Percentiles rank a stretch among this genome's conserved stretches.
Conservation (phyloP, 163 green algal genomes). For the Chlorella variabilis region DNA sequence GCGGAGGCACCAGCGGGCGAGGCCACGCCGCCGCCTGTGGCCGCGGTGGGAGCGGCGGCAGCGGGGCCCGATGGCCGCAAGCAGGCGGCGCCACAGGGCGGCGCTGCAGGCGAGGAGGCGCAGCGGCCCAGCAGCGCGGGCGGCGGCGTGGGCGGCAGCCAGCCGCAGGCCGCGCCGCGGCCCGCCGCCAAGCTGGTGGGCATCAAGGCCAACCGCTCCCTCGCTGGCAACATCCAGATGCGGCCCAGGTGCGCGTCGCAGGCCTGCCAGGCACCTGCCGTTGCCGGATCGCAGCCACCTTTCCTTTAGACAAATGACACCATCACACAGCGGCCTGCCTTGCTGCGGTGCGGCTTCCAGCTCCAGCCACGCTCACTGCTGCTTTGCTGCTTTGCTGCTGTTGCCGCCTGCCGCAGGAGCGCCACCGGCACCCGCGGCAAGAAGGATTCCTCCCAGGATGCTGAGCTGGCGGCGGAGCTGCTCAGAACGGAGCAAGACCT, state of each 20-base stretch:
- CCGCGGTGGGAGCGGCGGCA: too few relatives aligned
- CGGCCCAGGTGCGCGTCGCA: not conserved
- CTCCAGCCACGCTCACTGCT: too few relatives aligned
- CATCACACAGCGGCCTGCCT: too few relatives aligned
- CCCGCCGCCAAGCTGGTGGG: not conserved
- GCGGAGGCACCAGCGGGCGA: too few relatives aligned
- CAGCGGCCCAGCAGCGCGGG: not conserved
- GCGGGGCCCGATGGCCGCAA: too few relatives aligned
- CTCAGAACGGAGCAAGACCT: not conserved
- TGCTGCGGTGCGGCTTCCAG: too few relatives aligned
- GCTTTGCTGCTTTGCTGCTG: not conserved
- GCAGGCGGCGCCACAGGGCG: too few relatives aligned
- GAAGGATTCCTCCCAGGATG: not conserved
- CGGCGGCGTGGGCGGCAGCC: not conserved
- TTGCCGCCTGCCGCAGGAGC: not conserved
- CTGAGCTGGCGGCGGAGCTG: not conserved
- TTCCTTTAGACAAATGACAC: too few relatives aligned
- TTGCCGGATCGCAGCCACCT: too few relatives aligned
- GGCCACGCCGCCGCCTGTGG: too few relatives aligned
- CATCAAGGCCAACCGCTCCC: not conserved
- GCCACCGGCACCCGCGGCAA: not conserved
- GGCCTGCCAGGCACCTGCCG: too few relatives aligned
- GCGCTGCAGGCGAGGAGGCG: not conserved
- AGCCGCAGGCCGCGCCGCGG: not conserved
- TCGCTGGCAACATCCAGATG: not conserved